phyloP scores from a whole-genome alignment of 2,329 filamentous ascomycete species.

The Thyridium curvatum region DNA sequence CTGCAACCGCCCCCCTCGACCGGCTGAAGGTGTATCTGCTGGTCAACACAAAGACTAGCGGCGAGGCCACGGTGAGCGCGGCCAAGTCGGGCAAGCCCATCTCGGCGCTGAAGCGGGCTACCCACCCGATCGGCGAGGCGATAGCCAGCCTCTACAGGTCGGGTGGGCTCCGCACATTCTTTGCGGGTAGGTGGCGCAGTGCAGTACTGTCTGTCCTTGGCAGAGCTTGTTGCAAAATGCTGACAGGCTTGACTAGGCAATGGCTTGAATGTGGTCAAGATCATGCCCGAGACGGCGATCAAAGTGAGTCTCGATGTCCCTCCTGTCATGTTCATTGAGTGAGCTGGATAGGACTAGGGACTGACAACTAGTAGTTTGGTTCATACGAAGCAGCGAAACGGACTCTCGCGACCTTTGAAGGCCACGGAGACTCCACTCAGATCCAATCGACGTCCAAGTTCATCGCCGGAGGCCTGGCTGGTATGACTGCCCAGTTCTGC shows the following conservation, averaged over 20 bases:
- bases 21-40: slow-evolving; percentile 96
- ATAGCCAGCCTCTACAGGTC: slow-evolving; percentile 75
- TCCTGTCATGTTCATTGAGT: background rate
- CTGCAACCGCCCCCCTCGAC: slow-evolving; percentile 91
- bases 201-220: background rate
- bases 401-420: slow-evolving; percentile 77
- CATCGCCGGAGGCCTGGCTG: slow-evolving; percentile 80
- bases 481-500: slow-evolving; percentile 91
- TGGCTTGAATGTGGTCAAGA: slow-evolving; percentile 91
- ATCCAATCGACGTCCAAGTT: slow-evolving; percentile 87
- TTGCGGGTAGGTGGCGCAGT: slow-evolving; percentile 63
- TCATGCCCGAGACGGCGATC: slow-evolving; percentile 97
- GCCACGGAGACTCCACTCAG: slow-evolving; percentile 71
- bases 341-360: background rate
- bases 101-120: slow-evolving; percentile 57
- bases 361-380: slow-evolving; percentile 56
- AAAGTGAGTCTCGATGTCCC: slow-evolving; percentile 41
- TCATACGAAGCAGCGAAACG: slow-evolving; percentile 95
- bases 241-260: slow-evolving; percentile 58
- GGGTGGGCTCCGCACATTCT: slow-evolving; percentile 82
- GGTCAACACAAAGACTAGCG: slow-evolving; percentile 67
- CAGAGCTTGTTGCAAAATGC: background rate
- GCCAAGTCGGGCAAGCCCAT: slow-evolving; percentile 65
- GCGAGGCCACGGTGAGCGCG: slow-evolving; percentile 54
- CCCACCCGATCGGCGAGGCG: slow-evolving; percentile 65